Base-by-base conservation (phyloP, 371 early-diverging fungal genomes). In the Mucor mucedo region DNA sequence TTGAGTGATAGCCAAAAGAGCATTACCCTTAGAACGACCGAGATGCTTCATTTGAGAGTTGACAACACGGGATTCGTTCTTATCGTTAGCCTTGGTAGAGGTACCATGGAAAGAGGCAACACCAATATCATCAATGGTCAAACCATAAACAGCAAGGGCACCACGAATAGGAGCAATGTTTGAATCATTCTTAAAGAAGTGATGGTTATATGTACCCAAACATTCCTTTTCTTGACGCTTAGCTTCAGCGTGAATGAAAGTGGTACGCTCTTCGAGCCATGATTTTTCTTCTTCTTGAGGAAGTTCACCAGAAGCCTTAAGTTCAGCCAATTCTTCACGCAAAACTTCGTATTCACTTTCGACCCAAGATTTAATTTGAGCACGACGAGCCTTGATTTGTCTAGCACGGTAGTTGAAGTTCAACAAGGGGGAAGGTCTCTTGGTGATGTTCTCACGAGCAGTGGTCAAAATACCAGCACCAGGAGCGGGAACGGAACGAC, bases 101-200 rank as follows among this genome's bases (percentile, higher is more conserved):
- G 98, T 98, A 65, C 98, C 98, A 82, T 96, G 98, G 97, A 97
- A 97, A 28, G 96, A 96, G n/a, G 95, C 94, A 44, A 96, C 93
- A 60, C 93, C 93, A 69, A 97, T 92, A 74, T 97, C 98, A 73
- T 97, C 95, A 48, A 96, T 81, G 6, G 93, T 93, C 63, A 98
- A 79, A 49, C 96, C 96, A 73, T 87, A 98, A 13, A 89, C 87
- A 40, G 96, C 95, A 52, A 98, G 85, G 13, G 95, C 92, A 68
- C 96, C 97, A 58, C 96, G 94, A 40, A 98, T 75, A 58, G 98
- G 95, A 35, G 97, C 82, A 75, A 97, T 96, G 71, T 83, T 73
- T 40, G 91, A 73, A 71, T 96, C 93, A 55, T 88, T 87, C 60
- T 80, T 85, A 82, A 85, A 96, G 90, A 95, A 97, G 71, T 92